Base-by-base conservation (phyloP, 495 filamentous ascomycete genomes). In the Penicillium argentinense region DNA sequence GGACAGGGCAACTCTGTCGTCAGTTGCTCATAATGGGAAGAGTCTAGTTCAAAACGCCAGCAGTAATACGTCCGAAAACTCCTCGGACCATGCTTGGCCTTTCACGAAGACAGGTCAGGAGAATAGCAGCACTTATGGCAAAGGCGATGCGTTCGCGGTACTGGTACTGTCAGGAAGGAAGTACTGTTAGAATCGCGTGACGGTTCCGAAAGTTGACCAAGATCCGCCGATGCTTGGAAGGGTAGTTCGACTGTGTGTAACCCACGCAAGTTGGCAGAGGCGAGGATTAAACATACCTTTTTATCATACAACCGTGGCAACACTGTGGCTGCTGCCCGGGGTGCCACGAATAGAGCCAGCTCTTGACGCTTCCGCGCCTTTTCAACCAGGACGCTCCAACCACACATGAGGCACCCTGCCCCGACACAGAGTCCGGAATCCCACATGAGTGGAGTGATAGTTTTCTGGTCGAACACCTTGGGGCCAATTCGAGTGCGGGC, bases 361-460 rank as follows among this genome's bases (percentile, higher is more conserved):
- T 96, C 91, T 60, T 87, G 84, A 39, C 89, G 74, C 54, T 86
- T 77, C 36, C 73, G 73, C 18, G 75, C 66, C 23, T 79, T 78
- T 69, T 96, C 91, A 26, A 90, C 60, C 44, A 95, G 64, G 41
- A 92, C 81, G 64, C 88, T 92, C 86, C 86, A 89, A 3, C 91
- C 91, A 57, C 91, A 95, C 33, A 91, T 64, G 24, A 84, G 58
- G 66, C 91, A 92, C 25, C 90, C 89, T 7, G 77, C 67, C 2
- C 78, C 81, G 14, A 97, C 79, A 47, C 89, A 93, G 9, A 90
- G 54, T 3, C 91, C 89, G 28, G 74, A 73, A 55, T 85, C 81
- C 79, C 78, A 82, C 73, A 77, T 79, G 60, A 71, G 53, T 9
- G 79, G 77, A 26, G 74, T 80, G 24, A 84, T 56, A 0, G 65